These are phyloP conservation scores for Boletus putidus DNA, from an alignment of 1,284 basidiomycete genomes.

Conservation along the genomic window DNA sequence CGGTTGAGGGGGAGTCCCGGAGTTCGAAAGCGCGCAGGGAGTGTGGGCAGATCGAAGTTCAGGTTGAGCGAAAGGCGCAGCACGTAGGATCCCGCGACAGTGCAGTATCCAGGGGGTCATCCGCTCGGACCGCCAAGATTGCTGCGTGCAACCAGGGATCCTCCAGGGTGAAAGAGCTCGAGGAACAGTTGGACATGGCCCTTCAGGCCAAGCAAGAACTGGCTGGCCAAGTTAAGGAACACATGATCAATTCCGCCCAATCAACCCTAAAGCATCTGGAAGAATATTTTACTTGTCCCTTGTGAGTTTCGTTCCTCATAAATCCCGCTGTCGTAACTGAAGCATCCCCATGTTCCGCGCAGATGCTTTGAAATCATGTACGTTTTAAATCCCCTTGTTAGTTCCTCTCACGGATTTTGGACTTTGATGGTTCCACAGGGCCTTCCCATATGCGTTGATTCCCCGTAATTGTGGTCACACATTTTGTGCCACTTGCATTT, in stretches of 20 bases:
- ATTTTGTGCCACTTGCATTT: constrained; percentile 62
- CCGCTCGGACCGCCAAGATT: background rate
- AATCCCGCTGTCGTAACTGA: constrained; percentile 15
- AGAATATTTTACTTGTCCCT: constrained; percentile 49
- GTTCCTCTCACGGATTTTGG: constrained; percentile 8
- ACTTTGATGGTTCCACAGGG: constrained; percentile 41
- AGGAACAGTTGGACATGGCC: constrained; percentile 41
- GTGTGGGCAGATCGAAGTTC: constrained; percentile 20
- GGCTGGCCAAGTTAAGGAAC: constrained; percentile 42
- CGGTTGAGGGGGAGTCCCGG: background rate
- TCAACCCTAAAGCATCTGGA: constrained; percentile 52
- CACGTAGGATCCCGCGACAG: constrained; percentile 4
- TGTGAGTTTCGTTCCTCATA: constrained; percentile 23
- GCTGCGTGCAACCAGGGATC: constrained; percentile 1
- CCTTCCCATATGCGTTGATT: constrained; percentile 58
- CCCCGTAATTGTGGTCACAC: constrained; percentile 61
- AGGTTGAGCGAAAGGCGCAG: background rate
- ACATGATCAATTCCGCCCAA: constrained; percentile 37
- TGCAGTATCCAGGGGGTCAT: background rate
- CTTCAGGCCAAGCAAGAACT: constrained; percentile 44
- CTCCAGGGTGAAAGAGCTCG: constrained; percentile 31
- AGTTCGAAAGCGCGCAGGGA: constrained; percentile 11
- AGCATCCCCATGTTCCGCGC: constrained; percentile 3
- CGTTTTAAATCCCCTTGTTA: constrained; percentile 18
- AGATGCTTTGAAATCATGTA: constrained; percentile 48